Evolutionary conservation across 768 basidiomycete species (phyloP), one percentile per base, ranked within the genome.

Genomic region (Auricularia auricula-judae): DNA sequence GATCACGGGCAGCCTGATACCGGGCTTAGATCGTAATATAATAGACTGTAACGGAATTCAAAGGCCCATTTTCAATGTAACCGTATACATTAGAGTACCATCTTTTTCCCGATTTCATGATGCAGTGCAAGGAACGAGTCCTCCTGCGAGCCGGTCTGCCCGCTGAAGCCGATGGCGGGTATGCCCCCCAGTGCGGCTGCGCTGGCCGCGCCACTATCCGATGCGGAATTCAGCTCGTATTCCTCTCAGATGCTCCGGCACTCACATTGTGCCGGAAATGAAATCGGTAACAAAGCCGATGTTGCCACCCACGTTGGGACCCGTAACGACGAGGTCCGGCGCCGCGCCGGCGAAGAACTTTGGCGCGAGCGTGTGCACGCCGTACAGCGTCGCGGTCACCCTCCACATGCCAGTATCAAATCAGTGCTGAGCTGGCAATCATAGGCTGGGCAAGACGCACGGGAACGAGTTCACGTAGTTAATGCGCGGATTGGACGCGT

Each of bases 121-220:
- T 29, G 29, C 66, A 83, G 80, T 18, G 80, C 81, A 23, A 81
- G 83, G 72, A 78, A 84, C 2, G 81, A 82, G 14, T 81, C 78
- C 62, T 77, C 74, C 7, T 42, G 39, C 0, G 76, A 72, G 14
- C 75, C 80, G n/a, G 75, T 73, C 14, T 67, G 67, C 23, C 76
- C 78, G 14, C 81, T 82, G 72, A 82, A 82, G 0, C 82, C 82
- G 36, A 78, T 75, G 1, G 81, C 77, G 3, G 82, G 81, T 43
- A 83, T 75, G 36, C 82, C 82, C 67, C 79, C 76, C 43, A 74
- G 67, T 0, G 80, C 78, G 3, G 82, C 79, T 70, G 80, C 80
- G 14, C 74, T 74, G 0, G 82, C 81, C 1, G 82, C 82, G 4
- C 81, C 81, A 23, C 81, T 83, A 63, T 2, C 18, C 12, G 12